A percentile compares a stretch with the other conserved stretches of the same genome.
phyloP scores from a whole-genome alignment of 1,284 basidiomycete species.

The Volvariella volvacea region DNA sequence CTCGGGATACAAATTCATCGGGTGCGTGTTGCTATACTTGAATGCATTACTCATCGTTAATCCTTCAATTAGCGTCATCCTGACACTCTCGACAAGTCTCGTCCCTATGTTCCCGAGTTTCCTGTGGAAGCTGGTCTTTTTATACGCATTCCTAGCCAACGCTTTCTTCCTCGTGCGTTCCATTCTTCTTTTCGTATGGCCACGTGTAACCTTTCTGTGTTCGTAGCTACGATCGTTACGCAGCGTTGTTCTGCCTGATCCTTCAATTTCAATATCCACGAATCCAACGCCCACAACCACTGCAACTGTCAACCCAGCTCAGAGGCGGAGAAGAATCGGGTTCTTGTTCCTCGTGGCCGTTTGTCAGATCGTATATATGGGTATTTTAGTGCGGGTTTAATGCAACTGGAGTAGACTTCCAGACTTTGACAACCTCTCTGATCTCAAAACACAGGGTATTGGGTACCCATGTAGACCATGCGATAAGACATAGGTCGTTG shows the following conservation, averaged over 20 bases:
- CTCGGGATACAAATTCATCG: slow-evolving; percentile 97
- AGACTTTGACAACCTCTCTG: too few species aligned
- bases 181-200: not conserved
- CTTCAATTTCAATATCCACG: slow-evolving; percentile 27
- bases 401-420: too few species aligned
- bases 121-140: slow-evolving; percentile 67
- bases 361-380: slow-evolving; percentile 81
- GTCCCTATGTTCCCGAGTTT: slow-evolving; percentile 49
- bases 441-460: too few species aligned
- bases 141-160: slow-evolving; percentile 85
- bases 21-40: slow-evolving; percentile 38
- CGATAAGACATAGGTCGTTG: too few species aligned
- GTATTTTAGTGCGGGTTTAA: slow-evolving; percentile 51
- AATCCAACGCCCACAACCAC: slow-evolving; percentile 29
- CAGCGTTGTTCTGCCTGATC: slow-evolving; percentile 77
- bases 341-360: slow-evolving; percentile 80
- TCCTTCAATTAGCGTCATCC: slow-evolving; percentile 53
- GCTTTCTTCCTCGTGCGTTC: slow-evolving; percentile 88
- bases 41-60: not conserved
- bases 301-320: slow-evolving; percentile 71
- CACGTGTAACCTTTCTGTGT: not conserved
- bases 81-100: slow-evolving; percentile 59
- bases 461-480: too few species aligned
- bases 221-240: slow-evolving; percentile 90
- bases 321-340: slow-evolving; percentile 77